Base-by-base conservation (phyloP, 2,329 filamentous ascomycete species). In the Aspergillus alliaceus region DNA sequence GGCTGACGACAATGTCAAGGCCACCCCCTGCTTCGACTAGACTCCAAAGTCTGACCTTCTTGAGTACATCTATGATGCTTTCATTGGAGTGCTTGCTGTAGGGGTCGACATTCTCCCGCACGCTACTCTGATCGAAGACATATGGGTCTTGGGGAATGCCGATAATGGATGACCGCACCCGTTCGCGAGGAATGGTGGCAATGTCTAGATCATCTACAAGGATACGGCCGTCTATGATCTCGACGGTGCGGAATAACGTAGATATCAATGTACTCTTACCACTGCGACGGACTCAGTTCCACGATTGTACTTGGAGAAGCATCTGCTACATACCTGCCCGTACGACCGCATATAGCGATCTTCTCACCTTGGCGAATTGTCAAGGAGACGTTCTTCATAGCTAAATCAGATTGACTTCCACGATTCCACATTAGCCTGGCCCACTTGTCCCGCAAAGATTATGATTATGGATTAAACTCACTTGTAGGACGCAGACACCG, bases 291-390 rank as follows among this genome's bases (percentile, higher is more conserved):
- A 31, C 11, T 31, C 29, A 11, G 29, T 31, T 7, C 11, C 29
- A 31, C 29, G 29, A 3, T 31, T 7, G 29, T 31, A 11, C 29
- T 31, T n/a, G n/a, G n/a, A n/a, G n/a, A n/a, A n/a, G n/a, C n/a
- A n/a, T n/a, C n/a, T n/a, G n/a, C n/a, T n/a, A n/a, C n/a, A n/a
- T 31, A 31, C 29, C 29, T 31, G 1, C 63, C 65, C 0, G 63
- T 61, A 2, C 55, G 51, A 9, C 72, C 73, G 25, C 69, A 70
- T 22, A 74, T 62, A 1, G 66, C 71, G n/a, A 73, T 37, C 40
- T 72, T 72, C 57, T 72, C 65, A 9, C 67, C 64, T 0, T 62
- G 53, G 20, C 50, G 51, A 15, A 73, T 65, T 1, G 50, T 54
- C 8, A 73, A 51, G 31, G 58, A 60, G 22, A 72, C 52, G 7